A percentile compares a stretch with the other conserved stretches of the same genome.
phyloP scores from a whole-genome alignment of 176 grass and related monocot species.

The Eleusine indica region DNA sequence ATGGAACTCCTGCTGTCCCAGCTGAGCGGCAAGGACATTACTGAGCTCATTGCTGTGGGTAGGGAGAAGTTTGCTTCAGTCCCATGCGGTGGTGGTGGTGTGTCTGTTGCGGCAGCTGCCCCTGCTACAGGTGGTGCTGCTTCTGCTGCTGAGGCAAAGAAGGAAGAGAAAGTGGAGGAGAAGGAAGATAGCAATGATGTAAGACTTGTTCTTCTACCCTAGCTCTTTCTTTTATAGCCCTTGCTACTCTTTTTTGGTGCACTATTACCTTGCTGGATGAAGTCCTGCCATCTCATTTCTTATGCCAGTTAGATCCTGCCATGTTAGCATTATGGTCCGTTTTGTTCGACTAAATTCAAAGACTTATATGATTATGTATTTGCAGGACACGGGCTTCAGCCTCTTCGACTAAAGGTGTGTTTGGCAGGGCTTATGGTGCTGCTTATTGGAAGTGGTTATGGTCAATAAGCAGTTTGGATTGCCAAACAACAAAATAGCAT shows the following conservation, averaged over 20 bases:
- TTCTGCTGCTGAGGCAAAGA: conserved; percentile 44
- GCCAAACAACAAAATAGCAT: too few relatives aligned
- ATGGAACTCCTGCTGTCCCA: conserved; percentile 48
- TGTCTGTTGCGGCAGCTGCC: conserved; percentile 34
- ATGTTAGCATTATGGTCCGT: neutral
- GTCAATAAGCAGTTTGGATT: too few relatives aligned
- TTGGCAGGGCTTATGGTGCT: too few relatives aligned
- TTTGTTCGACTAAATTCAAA: neutral
- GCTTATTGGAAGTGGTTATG: too few relatives aligned
- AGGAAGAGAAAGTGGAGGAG: conserved; percentile 67
- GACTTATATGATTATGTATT: neutral
- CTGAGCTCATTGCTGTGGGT: conserved; percentile 53
- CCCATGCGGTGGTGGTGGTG: conserved; percentile 24
- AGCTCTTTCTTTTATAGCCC: neutral
- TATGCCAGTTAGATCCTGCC: neutral
- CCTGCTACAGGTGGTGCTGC: neutral
- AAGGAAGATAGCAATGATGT: conserved; percentile 75
- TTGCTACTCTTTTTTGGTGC: neutral
- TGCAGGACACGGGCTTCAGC: conserved; percentile 63
- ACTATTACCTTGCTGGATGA: neutral
- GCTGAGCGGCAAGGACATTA: conserved; percentile 62
- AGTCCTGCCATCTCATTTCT: too few relatives aligned
- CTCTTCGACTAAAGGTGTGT: conserved; percentile 31
- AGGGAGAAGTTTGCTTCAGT: conserved; percentile 72
- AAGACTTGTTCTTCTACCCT: neutral